These are phyloP conservation scores for Cornus suecica DNA, from an alignment of 148 eudicot genomes.

Conservation along the genomic window DNA sequence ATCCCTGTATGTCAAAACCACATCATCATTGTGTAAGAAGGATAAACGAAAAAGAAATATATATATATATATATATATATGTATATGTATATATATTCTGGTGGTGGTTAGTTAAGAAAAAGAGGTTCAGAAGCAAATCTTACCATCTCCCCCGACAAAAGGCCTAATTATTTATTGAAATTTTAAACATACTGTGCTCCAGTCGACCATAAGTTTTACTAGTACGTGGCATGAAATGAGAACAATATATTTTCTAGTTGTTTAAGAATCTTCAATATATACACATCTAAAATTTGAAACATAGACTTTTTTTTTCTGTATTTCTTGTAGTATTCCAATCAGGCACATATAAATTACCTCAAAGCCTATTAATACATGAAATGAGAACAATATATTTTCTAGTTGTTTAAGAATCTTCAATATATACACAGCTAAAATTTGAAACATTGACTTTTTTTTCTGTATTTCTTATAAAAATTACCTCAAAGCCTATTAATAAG, in stretches of 20 bases:
- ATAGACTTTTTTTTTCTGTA: neutral
- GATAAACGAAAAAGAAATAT: neutral
- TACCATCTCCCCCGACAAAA: neutral
- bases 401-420: neutral
- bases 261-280: neutral
- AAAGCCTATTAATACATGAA: neutral
- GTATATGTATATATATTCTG: too few species aligned
- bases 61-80: too few species aligned
- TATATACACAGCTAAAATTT: too few species aligned
- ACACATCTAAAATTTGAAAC: too few species aligned
- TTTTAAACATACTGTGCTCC: neutral
- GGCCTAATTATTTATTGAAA: neutral
- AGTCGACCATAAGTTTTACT: neutral
- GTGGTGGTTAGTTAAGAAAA: neutral
- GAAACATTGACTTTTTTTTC: neutral
- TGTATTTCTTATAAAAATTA: neutral
- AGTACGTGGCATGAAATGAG: neutral
- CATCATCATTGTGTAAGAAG: conserved; percentile 5
- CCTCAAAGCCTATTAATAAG: neutral
- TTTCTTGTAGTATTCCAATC: neutral
- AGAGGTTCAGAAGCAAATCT: neutral
- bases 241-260: neutral
- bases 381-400: neutral
- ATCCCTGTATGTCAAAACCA: conserved; percentile 45
- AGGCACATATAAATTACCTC: neutral